Conservation (phyloP, 352 stramenopile species). For the Globisporangium cylindrosporum region DNA sequence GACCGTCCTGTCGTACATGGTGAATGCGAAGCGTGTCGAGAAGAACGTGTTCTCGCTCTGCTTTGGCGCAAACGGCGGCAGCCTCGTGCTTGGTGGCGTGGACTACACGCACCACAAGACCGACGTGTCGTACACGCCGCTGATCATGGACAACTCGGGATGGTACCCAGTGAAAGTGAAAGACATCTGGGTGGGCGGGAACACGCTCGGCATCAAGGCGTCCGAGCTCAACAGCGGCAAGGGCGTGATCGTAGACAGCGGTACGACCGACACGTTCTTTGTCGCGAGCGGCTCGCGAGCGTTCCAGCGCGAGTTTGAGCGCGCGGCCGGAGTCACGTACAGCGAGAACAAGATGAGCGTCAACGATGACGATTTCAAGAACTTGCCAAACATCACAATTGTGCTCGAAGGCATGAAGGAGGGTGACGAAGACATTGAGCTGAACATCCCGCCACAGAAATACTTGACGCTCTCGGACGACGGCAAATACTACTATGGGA, state of each 20-base stretch:
- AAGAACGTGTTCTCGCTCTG: constrained; percentile 83
- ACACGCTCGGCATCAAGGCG: constrained; percentile 40
- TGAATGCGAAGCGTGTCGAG: constrained; percentile 44
- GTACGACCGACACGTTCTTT: constrained; percentile 86
- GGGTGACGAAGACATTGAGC: constrained; percentile 48
- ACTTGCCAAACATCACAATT: constrained; percentile 65
- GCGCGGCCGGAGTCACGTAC: constrained; percentile 46
- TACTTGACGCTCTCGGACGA: constrained; percentile 61
- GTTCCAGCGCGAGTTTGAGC: constrained; percentile 55
- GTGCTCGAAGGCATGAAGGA: constrained; percentile 50
- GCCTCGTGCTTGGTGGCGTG: constrained; percentile 76
- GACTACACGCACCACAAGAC: constrained; percentile 74
- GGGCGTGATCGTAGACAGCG: constrained; percentile 84
- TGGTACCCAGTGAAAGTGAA: constrained; percentile 87
- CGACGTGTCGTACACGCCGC: constrained; percentile 59
- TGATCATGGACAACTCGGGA: constrained; percentile 41
- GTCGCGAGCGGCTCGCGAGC: constrained; percentile 34
- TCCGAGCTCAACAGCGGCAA: constrained; percentile 60
- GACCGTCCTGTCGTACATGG: constrained; percentile 73
- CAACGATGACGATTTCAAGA: constrained; percentile 30
- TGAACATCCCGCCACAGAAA: constrained; percentile 59
- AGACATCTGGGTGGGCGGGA: constrained; percentile 58
- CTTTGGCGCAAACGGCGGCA: constrained; percentile 61
- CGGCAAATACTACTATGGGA: constrained; percentile 55
- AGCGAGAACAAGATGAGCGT: constrained; percentile 58